Base-by-base conservation (phyloP, 83 land plant genomes). In the Diphasiastrum complanatum region DNA sequence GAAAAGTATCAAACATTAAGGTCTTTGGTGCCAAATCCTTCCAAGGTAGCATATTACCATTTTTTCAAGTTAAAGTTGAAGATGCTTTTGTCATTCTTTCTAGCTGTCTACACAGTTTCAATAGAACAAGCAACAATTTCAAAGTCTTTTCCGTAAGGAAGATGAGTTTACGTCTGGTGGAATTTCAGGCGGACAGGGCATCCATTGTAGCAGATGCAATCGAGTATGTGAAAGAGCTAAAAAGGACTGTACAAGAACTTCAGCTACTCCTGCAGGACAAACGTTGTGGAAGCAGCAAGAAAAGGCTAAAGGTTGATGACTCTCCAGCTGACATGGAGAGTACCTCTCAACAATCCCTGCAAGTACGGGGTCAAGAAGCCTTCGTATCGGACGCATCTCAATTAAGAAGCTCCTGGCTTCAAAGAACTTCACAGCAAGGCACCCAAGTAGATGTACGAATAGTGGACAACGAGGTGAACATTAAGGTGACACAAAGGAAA, bases 191-290 rank as follows among this genome's bases (percentile, higher is more conserved):
- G 33, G 95, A 87, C 60, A 68, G 86, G 46, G 95, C 95, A 10
- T 87, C 89, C 0, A 71, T 82, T 0, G 89, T 87, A n/a, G 74
- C 69, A 35, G 95, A 84, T 49, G 89, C 86, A 1, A 87, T 87
- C 14, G 84, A 82, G 4, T 87, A 87, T 79, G 87, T 87, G 64
- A 77, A 78, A 47, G 89, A 84, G 72, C 83, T 84, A 30, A 66
- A 46, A 27, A 60, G 95, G 34, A 82, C 81, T n/a, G 81, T 87
- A 27, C 56, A 74, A 19, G 95, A 87, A 76, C 79, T 87, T 28
- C 81, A 76, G 51, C n/a, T 71, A 11, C 76, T 87, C 28, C 79
- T 87, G 41, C 85, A 81, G 71, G 81, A 79, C 67, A 85, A 83
- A 77, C 75, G 76, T 47, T 45, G 69, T 29, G 46, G 53, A 1